Evolutionary conservation across 441 rosid genomes (phyloP), one percentile per base, ranked within the genome.

Genomic region (Geranium incanum): DNA sequence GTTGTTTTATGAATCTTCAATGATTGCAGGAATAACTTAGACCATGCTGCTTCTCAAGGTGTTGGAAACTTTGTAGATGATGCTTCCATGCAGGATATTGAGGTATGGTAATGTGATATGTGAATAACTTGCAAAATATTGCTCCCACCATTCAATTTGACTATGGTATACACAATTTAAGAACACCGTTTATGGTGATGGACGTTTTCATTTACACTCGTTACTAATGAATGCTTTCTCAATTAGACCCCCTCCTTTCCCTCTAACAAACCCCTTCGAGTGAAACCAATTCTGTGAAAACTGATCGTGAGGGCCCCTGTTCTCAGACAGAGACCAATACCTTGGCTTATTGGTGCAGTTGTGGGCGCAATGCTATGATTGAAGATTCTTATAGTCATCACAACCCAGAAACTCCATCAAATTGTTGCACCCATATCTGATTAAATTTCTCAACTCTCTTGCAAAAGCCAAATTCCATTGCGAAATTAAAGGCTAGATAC

Each of bases 81-180:
- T 75, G 76, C 83, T 80, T 74, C 88, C 33, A 45, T 74, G 71
- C 86, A 74, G 75, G 87, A 83, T 72, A 79, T 70, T 70, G 93
- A 88, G 96, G 98, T 88, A 82, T 71, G 81, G 3, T 18, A 68
- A 19, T 11, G 52, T 64, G 66, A 3, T 62, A n/a, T 23, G 28
- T 62, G 66, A 62, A 23, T 62, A 13, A 23, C 5, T 57, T 62
- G 66, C 66, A 62, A 23, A 62, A 13, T 62, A 9, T 23, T 23
- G 36, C 66, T 33, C 66, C 12, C 37, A 62, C 15, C 66, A 62
- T 1, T 33, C 66, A 21, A 21, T 62, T 62, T 62, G 37, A 62
- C 15, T 9, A n/a, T 50, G 66, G 36, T 62, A 9, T 5, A 62
- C 66, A 62, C 9, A 62, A 21, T 62, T 3, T 33, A 23, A 19